phyloP scores from a whole-genome alignment of 176 grass and related monocot genomes.

The Olyra latifolia region DNA sequence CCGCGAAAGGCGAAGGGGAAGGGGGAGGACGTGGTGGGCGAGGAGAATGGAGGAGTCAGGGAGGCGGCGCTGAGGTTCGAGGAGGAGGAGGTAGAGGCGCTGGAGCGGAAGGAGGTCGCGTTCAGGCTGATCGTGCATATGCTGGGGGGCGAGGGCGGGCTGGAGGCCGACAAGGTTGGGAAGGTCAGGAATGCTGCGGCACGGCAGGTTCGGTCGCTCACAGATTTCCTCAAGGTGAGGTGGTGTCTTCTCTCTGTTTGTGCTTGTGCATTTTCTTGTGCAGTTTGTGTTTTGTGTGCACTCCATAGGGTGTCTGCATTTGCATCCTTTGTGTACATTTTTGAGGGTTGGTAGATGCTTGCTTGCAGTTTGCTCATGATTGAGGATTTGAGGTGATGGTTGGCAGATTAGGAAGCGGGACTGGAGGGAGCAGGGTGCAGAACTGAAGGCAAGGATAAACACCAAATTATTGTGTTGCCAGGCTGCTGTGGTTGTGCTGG shows the following conservation, averaged over 20 bases:
- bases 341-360: constrained; percentile 4
- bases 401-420: constrained; percentile 93
- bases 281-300: neutral
- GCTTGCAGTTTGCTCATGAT: constrained; percentile 24
- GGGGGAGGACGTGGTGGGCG: constrained; percentile 50
- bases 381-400: constrained; percentile 28
- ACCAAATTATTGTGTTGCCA: constrained; percentile 89
- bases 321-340: neutral
- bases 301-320: neutral
- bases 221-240: constrained; percentile 88
- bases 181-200: constrained; percentile 75
- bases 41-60: constrained; percentile 53
- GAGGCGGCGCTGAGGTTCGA: constrained; percentile 70
- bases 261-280: neutral
- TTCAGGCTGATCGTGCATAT: constrained; percentile 84
- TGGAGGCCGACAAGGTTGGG: constrained; percentile 49
- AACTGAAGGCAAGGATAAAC: constrained; percentile 90
- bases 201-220: constrained; percentile 83
- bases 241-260: neutral
- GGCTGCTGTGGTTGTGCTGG: constrained; percentile 78
- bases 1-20: constrained; percentile 67
- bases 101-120: constrained; percentile 85
- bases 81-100: constrained; percentile 62
- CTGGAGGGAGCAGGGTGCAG: constrained; percentile 88
- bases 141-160: constrained; percentile 51